Evolutionary conservation across 805 yeast genomes (phyloP).

Genomic region (Kluyveromyces aestuarii): DNA sequence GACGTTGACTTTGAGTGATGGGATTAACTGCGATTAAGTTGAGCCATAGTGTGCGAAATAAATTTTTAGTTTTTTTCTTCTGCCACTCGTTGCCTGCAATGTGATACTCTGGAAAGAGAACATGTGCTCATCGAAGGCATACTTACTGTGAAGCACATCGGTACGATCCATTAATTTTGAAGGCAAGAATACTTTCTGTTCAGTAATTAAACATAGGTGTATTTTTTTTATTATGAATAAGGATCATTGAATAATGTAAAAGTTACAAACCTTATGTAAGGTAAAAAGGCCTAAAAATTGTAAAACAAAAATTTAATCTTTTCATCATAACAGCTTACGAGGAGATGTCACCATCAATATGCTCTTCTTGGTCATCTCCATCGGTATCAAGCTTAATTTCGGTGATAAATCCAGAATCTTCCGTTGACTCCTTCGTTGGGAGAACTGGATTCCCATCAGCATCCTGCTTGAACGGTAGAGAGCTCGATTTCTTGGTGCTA

Average conservation of each 20-base stretch:
- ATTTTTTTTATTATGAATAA: not conserved
- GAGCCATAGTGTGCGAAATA: too few species aligned
- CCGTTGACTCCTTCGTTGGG: not conserved
- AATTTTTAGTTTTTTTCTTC: too few species aligned
- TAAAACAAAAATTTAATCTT: not conserved
- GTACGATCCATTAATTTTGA: too few species aligned
- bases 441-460: not conserved
- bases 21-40: too few species aligned
- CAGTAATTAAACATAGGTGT: too few species aligned
- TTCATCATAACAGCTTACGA: not conserved
- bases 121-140: too few species aligned
- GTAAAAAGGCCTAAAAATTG: not conserved
- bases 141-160: too few species aligned
- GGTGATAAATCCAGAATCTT: not conserved
- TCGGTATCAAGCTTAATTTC: not conserved
- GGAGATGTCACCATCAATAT: not conserved
- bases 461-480: constrained; percentile 1
- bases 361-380: not conserved
- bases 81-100: too few species aligned
- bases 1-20: not conserved
- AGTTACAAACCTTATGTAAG: not conserved
- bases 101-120: too few species aligned
- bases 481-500: constrained; percentile 17
- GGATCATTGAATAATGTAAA: not conserved
- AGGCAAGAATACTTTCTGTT: too few species aligned